These are phyloP conservation scores for Nemania sp. DNA, from an alignment of 2,329 filamentous ascomycete species.

Conservation along the genomic window DNA sequence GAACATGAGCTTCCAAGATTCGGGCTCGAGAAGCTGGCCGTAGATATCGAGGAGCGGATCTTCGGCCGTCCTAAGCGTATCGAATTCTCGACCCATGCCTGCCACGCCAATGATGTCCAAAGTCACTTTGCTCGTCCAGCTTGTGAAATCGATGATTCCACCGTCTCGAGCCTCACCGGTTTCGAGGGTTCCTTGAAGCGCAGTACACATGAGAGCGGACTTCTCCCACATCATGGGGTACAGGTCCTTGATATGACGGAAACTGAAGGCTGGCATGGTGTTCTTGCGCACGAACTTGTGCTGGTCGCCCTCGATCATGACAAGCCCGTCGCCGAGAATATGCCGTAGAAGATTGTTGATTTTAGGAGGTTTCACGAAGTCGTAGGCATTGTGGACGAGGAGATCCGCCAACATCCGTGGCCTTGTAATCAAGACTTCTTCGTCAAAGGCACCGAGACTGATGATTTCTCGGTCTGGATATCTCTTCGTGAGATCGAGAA, in stretches of 20 bases:
- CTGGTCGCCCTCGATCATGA: constrained; percentile 69
- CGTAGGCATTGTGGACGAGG: constrained; percentile 54
- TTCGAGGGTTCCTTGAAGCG: constrained; percentile 46
- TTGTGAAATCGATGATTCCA: constrained; percentile 42
- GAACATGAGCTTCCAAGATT: constrained; percentile 50
- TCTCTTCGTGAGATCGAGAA: constrained; percentile 29
- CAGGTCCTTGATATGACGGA: constrained; percentile 69
- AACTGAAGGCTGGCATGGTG: constrained; percentile 67
- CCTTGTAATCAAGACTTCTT: constrained; percentile 28
- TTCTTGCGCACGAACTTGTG: constrained; percentile 72
- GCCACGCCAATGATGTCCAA: constrained; percentile 64
- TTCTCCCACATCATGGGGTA: constrained; percentile 73
- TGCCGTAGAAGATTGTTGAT: constrained; percentile 53
- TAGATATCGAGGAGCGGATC: constrained; percentile 51
- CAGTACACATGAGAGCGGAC: constrained; percentile 37
- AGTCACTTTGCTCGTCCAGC: constrained; percentile 57
- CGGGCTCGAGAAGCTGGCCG: constrained; percentile 50
- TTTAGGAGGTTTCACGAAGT: constrained; percentile 55
- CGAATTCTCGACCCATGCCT: constrained; percentile 59
- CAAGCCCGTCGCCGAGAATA: constrained; percentile 61
- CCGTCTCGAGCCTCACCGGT: constrained; percentile 24
- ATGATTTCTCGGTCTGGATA: constrained; percentile 31
- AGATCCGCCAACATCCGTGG: constrained; percentile 52
- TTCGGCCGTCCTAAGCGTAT: constrained; percentile 43
- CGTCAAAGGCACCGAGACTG: constrained; percentile 25